Evolutionary conservation across 768 basidiomycete genomes (phyloP), one percentile per base, ranked within the genome.

Genomic region (Boletus pseudopeckii): DNA sequence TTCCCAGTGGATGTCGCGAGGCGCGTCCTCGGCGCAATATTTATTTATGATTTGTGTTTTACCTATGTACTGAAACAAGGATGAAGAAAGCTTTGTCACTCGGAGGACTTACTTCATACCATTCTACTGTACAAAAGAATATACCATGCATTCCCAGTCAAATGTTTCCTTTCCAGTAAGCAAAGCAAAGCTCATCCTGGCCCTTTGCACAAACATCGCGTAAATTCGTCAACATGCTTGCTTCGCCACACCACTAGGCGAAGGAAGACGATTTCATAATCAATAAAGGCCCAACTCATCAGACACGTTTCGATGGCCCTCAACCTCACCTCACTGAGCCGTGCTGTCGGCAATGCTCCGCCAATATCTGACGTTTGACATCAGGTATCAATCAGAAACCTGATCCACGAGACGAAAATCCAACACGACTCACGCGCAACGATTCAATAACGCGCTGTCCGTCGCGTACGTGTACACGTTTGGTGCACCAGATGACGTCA

Each of bases 321-420:
- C 14, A 14, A 48, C 7, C 20, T 24, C 17, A 26, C 15, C 9
- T 51, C 34, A 51, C 34, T 48, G 44, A 20, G 34, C 53, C n/a
- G 34, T 55, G 53, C 42, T 24, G 20, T 34, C 34, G 17, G 45
- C 4, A 10, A 55, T 34, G 17, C 39, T 42, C 39, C 28, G 18
- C 53, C 54, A 55, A 30, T 55, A 55, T 10, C 53, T 55, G 26
- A 24, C 1, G n/a, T 22, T 41, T 22, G 7, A 15, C 30, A 36
- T 40, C 34, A 22, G 5, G 22, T 7, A 33, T 39, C 14, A 1
- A 45, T 54, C 22, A 52, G 49, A 17, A 7, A n/a, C 18, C 5
- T 22, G 11, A 46, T 30, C 14, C 6, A 20, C 9, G 2, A 22
- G 17, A 36, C 5, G 5, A 54, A 26, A 33, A 44, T 17, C n/a